Evolutionary conservation across 2,329 filamentous ascomycete species (phyloP), one percentile per base, ranked within the genome.

Genomic region (Alternaria conjuncta): DNA sequence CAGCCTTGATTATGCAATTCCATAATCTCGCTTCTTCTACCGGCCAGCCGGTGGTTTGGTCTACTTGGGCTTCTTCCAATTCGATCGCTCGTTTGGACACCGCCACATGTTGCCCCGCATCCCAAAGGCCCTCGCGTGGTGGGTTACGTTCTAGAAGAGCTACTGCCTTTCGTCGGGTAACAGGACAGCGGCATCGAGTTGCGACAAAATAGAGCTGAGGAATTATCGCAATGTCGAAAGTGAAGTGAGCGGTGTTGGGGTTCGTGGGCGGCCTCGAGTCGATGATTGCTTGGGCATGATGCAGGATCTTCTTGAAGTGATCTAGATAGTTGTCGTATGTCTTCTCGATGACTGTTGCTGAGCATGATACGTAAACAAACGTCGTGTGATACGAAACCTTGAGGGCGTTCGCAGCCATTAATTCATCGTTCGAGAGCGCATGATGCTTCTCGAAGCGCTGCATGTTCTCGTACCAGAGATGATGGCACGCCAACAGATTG

Each of bases 71-170:
- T 57, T 73, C 70, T 56, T 75, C 72, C 18, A 73, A 65, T 51
- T 75, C 64, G 21, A 75, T 68, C 5, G 66, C 51, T 20, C 72
- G 66, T 6, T 57, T 68, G 7, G 57, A 47, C 1, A 73, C 61
- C 2, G 69, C 25, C 6, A 61, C 63, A 58, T 72, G 68, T 44
- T 69, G 65, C 25, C 64, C 21, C 8, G 66, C 66, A 43, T 75
- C 71, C 68, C 67, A 73, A 8, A 73, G 61, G 1, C 64, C 68
- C 55, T 75, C 72, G 5, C 71, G 63, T 6, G 72, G 72, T 12
- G 64, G 63, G 11, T 72, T 67, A 2, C 57, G 56, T n/a, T 56
- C 61, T 8, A 73, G 66, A 11, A 72, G 61, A 18, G 61, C 20
- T 36, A 75, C 53, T 11, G 71, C 65, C 20, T 70, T 63, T 41